phyloP scores from a whole-genome alignment of 2,329 filamentous ascomycete genomes.

The Eutypella sp. region DNA sequence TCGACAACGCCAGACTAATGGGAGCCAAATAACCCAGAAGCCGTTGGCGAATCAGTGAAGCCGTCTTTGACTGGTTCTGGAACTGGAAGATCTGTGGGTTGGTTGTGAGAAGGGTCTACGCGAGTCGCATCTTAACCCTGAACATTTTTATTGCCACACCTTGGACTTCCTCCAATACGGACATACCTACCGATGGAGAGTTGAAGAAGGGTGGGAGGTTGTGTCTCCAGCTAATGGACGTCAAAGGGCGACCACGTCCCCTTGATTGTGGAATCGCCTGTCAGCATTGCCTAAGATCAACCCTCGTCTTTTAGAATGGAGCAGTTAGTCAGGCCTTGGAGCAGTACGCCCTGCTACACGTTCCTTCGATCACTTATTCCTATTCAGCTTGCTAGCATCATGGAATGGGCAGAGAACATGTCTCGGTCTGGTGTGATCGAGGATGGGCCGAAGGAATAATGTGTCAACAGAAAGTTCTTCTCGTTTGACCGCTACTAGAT shows the following conservation, averaged over 20 bases:
- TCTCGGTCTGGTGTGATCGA: constrained; percentile 19
- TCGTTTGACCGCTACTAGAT: constrained; percentile 20
- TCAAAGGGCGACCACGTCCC: too few relatives aligned
- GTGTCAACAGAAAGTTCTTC: constrained; percentile 17
- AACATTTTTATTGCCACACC: constrained; percentile 12
- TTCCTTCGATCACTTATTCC: constrained; percentile 20
- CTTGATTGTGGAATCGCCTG: too few relatives aligned
- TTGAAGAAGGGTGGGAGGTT: too few relatives aligned
- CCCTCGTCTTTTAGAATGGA: constrained; percentile 10
- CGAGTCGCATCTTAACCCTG: constrained; percentile 3
- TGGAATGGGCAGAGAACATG: constrained; percentile 19
- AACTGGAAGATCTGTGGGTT: constrained; percentile 13
- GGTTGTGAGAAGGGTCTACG: background rate
- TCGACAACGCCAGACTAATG: constrained; percentile 12
- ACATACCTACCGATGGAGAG: too few relatives aligned
- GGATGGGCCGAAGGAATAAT: constrained; percentile 23
- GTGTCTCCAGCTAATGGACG: too few relatives aligned
- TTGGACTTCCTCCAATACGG: too few relatives aligned
- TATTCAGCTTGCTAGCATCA: constrained; percentile 25
- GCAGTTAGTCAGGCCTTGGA: constrained; percentile 17
- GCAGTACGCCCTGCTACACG: constrained; percentile 19
- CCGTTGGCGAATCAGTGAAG: too few relatives aligned
- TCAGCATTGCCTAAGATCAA: constrained; percentile 3
- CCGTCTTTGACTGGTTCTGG: constrained; percentile 8
- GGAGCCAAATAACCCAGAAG: constrained; percentile 12